phyloP scores from a whole-genome alignment of 306 rosid genomes.

The Inga leiocalycina region DNA sequence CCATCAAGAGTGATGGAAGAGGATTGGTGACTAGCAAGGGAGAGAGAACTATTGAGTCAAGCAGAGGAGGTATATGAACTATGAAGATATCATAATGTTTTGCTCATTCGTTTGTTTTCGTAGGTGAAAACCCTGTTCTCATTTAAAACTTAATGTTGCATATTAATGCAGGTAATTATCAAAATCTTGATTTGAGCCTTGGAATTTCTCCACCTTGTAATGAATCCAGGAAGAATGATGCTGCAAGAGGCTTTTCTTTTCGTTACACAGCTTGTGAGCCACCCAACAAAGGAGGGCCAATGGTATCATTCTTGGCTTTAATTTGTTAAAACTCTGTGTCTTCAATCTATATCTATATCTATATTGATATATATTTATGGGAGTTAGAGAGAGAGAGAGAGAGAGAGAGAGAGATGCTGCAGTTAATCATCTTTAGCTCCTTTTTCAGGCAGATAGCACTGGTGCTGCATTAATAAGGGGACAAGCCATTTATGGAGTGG shows the following conservation, averaged over 20 bases:
- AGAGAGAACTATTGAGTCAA: conserved; percentile 43
- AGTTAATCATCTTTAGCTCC: background rate
- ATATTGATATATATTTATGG: background rate
- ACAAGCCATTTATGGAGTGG: conserved; percentile 18
- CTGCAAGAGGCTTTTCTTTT: conserved; percentile 18
- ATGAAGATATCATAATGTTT: background rate
- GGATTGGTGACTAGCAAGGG: conserved; percentile 50
- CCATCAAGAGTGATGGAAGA: conserved; percentile 56
- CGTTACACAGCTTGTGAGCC: background rate
- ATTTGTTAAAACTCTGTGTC: background rate
- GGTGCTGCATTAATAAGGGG: conserved; percentile 13
- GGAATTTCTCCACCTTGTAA: conserved; percentile 58
- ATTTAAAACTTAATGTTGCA: background rate
- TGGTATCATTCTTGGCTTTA: conserved; percentile 42
- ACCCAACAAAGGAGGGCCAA: conserved; percentile 31
- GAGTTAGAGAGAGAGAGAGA: background rate
- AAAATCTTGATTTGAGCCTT: conserved; percentile 74
- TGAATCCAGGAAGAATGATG: conserved; percentile 30
- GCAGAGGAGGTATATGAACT: conserved; percentile 52
- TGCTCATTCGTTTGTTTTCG: background rate
- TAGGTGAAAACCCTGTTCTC: background rate
- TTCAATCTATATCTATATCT: background rate
- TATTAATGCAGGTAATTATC: conserved; percentile 46
- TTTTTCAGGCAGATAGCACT: conserved; percentile 3
- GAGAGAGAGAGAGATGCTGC: background rate